phyloP scores from a whole-genome alignment of 192 early-diverging fungal genomes.

The Gonapodya prolifera region DNA sequence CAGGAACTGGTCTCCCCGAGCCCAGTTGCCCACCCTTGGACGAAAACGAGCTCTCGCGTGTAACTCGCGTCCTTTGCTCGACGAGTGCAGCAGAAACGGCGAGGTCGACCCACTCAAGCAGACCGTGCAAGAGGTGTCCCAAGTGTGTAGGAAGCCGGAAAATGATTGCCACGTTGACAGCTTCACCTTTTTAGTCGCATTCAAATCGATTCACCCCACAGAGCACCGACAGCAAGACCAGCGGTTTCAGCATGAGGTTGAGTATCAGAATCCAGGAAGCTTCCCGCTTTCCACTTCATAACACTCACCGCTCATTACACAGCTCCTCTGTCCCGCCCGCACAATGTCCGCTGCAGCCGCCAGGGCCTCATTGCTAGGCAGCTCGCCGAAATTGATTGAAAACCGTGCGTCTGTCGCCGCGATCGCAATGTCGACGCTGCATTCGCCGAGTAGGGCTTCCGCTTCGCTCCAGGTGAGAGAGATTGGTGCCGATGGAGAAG shows the following conservation, averaged over 20 bases:
- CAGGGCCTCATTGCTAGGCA: not conserved
- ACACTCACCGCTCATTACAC: not conserved
- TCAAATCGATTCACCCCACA: too few relatives aligned
- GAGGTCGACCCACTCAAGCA: not conserved
- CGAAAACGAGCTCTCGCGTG: not conserved
- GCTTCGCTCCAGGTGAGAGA: too few relatives aligned
- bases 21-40: not conserved
- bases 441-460: not conserved
- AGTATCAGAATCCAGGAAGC: too few relatives aligned
- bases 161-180: not conserved
- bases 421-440: not conserved
- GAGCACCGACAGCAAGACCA: too few relatives aligned
- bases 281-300: too few relatives aligned
- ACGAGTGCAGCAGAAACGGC: not conserved
- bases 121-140: not conserved
- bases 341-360: not conserved
- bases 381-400: not conserved
- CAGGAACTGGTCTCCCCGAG: too few relatives aligned
- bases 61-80: not conserved
- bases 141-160: not conserved
- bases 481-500: too few relatives aligned
- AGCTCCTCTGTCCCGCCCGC: not conserved
- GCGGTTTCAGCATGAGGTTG: too few relatives aligned
- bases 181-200: too few relatives aligned
- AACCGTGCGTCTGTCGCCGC: not conserved